Conservation (phyloP, 2,329 filamentous ascomycete genomes). For the Aspergillus phoenicis region DNA sequence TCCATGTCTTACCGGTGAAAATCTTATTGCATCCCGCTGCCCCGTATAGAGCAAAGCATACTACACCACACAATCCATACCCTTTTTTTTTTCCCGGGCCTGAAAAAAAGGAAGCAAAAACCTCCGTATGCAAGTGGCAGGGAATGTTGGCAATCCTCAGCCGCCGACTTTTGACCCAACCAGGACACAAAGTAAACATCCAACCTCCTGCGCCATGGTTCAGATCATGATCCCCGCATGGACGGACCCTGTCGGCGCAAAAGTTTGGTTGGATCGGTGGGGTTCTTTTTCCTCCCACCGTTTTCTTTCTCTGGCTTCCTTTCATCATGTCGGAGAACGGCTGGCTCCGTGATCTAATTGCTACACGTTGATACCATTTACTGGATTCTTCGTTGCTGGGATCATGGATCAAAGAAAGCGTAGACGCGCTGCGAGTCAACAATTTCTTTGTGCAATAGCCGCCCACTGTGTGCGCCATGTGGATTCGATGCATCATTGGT, state of each 20-base stretch:
- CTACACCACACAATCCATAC: no score
- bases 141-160: not conserved
- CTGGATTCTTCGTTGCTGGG: not conserved
- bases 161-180: not conserved
- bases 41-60: no score
- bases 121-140: not conserved
- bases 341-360: not conserved
- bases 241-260: slow-evolving; percentile 2
- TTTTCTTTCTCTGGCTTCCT: not conserved
- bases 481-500: not conserved
- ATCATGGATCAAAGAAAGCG: not conserved
- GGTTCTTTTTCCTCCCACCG: not conserved
- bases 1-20: not conserved
- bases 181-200: not conserved
- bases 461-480: not conserved
- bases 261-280: slow-evolving; percentile 1
- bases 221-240: slow-evolving; percentile 1
- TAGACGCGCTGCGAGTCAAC: not conserved
- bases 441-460: not conserved
- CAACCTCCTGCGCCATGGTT: slow-evolving; percentile 10
- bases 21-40: not conserved
- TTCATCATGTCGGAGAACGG: not conserved
- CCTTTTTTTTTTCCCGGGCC: no score
- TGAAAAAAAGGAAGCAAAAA: not conserved
- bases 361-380: not conserved